Evolutionary conservation across 225 moss, liverwort and hornwort genomes (phyloP), one percentile per base, ranked within the genome.

Genomic region (Physcomitrellopsis africana): DNA sequence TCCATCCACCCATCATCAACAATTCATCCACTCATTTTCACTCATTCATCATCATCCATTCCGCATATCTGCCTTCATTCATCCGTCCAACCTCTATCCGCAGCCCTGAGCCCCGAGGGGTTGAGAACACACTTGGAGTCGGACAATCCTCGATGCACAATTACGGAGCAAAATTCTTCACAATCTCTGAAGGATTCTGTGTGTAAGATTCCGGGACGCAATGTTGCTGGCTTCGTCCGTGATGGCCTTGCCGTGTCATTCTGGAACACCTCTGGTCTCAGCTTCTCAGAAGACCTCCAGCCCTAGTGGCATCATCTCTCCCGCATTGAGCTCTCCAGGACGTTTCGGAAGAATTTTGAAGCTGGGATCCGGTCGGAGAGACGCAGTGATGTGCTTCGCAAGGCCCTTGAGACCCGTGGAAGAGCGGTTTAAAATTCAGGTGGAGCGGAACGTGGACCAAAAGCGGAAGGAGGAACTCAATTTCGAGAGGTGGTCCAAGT

Each of bases 351-450:
- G 22, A 1, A 1, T 14, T 3, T 14, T 7, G 11, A 51, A 22
- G 3, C 9, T 27, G 32, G 46, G 52, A 7, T 37, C 55, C 29
- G 69, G 65, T 16, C 13, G 67, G 3, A 23, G 68, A 42, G 67
- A 60, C 1, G 24, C n/a, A 1, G 73, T 75, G 69, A 43, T 60
- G 53, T 79, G 79, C 72, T 64, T 11, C 7, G 81, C 52, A 52
- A 82, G 92, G 49, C 64, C 81, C 12, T 51, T 89, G 58, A 84
- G 77, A 46, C 80, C 97, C 0, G 87, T 99, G 68, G 93, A 95
- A 73, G 97, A 99, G 81, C 77, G 97, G 52, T 93, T 90, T 83
- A 85, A 81, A 4, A 92, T 99, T 44, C 83, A 85, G 24, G 81
- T 87, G 48, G 90, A 99, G 81, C 86, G 91, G 78, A 94, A 88